A percentile compares a stretch with the other conserved stretches of the same genome.
phyloP scores from a whole-genome alignment of 768 basidiomycete genomes.

The Hericium rajendrae region DNA sequence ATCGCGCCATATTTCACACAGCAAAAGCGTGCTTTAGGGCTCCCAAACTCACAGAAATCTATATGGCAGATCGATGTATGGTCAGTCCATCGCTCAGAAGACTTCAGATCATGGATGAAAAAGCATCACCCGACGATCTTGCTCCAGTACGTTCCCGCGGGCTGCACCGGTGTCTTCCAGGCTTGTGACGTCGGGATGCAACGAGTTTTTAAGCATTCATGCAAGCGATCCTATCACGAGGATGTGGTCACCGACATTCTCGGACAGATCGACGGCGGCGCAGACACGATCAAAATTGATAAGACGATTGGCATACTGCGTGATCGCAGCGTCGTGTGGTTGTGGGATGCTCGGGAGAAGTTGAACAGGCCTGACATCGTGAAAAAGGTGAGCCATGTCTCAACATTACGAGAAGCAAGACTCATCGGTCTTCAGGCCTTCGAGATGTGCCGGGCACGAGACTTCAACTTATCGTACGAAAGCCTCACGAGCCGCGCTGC shows the following conservation, averaged over 20 bases:
- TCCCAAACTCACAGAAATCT: constrained; percentile 16
- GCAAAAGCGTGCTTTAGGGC: constrained; percentile 9
- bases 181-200: constrained; percentile 22
- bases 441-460: too few relatives aligned
- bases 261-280: constrained; percentile 17
- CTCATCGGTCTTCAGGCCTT: too few relatives aligned
- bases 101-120: constrained; percentile 27
- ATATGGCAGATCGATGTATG: constrained; percentile 27
- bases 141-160: constrained; percentile 19
- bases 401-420: too few relatives aligned
- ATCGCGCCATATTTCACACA: constrained; percentile 23
- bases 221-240: constrained; percentile 23
- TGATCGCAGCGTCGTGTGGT: too few relatives aligned
- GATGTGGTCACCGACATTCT: constrained; percentile 25
- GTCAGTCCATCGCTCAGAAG: constrained; percentile 27
- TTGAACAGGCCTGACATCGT: too few relatives aligned
- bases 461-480: too few relatives aligned
- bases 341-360: too few relatives aligned
- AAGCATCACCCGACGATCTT: constrained; percentile 16
- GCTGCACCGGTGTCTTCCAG: constrained; percentile 13
- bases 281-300: too few relatives aligned
- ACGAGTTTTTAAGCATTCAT: constrained; percentile 25
- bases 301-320: too few relatives aligned
- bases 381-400: too few relatives aligned
- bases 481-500: too few relatives aligned